Evolutionary conservation across 768 basidiomycete species (phyloP).

Genomic region (Strobilomyces confusus): DNA sequence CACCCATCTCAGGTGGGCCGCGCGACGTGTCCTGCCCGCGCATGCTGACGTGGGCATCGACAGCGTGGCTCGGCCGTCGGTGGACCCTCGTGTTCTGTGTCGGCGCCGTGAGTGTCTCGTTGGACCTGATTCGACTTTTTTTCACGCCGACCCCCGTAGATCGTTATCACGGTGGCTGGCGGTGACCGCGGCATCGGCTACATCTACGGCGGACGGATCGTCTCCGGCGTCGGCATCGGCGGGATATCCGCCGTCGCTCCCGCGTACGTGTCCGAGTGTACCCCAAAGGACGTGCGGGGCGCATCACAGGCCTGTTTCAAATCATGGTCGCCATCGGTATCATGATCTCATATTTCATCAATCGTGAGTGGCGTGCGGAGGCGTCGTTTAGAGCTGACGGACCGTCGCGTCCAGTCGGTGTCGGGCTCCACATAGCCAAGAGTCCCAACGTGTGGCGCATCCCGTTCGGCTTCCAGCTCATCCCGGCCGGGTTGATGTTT

Average conservation of each 20-base stretch:
- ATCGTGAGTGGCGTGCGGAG: constrained; percentile 63
- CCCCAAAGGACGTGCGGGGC: constrained; percentile 84
- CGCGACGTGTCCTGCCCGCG: not conserved
- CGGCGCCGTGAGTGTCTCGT: constrained; percentile 55
- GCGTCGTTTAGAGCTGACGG: no score
- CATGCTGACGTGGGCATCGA: not conserved
- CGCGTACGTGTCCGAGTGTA: constrained; percentile 82
- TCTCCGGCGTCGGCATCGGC: constrained; percentile 79
- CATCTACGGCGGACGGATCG: constrained; percentile 78
- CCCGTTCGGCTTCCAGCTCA: constrained; percentile 71
- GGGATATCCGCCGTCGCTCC: constrained; percentile 82
- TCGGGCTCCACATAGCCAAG: constrained; percentile 47
- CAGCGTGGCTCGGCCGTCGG: constrained; percentile 64
- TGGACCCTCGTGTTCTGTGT: constrained; percentile 65
- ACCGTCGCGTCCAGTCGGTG: constrained; percentile 57
- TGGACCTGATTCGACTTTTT: no score
- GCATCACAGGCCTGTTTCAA: constrained; percentile 84
- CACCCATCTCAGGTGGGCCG: constrained; percentile 60
- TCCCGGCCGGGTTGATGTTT: constrained; percentile 69
- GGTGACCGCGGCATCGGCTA: constrained; percentile 53
- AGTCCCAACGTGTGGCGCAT: constrained; percentile 61
- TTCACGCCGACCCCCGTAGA: constrained; percentile 33
- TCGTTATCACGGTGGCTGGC: constrained; percentile 66
- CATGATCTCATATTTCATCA: constrained; percentile 81
- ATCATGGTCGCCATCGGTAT: constrained; percentile 82